Base-by-base conservation (phyloP, 2,329 filamentous ascomycete genomes). In the Claviceps arundinis region DNA sequence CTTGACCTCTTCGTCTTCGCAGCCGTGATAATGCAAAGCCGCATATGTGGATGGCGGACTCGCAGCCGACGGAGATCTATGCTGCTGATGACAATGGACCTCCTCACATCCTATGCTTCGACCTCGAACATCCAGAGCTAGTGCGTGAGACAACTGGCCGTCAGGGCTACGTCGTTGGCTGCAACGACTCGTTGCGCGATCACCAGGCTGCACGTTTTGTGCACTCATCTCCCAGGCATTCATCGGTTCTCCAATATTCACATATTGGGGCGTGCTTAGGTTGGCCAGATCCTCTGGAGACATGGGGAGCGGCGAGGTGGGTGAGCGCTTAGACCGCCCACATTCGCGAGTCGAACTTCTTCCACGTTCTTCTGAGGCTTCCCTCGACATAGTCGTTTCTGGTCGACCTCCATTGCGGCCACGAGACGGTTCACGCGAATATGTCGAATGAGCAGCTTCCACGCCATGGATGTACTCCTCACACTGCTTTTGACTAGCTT, bases 251-350 rank as follows among this genome's bases (percentile, higher is more conserved):
- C 59, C 63, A 2, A 58, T 56, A 2, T 64, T 61, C 6, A 50
- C 62, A 56, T 61, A 60, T 30, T 62, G 69, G 1, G 74, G 71
- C 1, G 72, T 78, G 56, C 76, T 78, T 48, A 85, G 67, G 58
- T 78, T 83, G 61, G 81, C 80, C 54, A 87, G 65, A 60, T 96
- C 89, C 60, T 95, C 88, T 0, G 89, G 89, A 3, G 90, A 95
- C 90, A 96, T 96, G 3, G 90, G 89, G 2, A 95, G 78, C 0
- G 91, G 91, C 0, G 91, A 96, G 2, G 89, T 94, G 1, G 91
- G 91, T 1, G 91, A 96, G 22, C 87, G 78, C 68, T 95, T 95
- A 17, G 85, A 80, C 62, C 82, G 85, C 56, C 85, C 69, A 53
- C 75, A 89, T 57, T 82, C 84, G 22, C 84, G 78, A 45, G 78